Evolutionary conservation across 2,329 filamentous ascomycete species (phyloP).

Genomic region (Chaetomium strumarium): DNA sequence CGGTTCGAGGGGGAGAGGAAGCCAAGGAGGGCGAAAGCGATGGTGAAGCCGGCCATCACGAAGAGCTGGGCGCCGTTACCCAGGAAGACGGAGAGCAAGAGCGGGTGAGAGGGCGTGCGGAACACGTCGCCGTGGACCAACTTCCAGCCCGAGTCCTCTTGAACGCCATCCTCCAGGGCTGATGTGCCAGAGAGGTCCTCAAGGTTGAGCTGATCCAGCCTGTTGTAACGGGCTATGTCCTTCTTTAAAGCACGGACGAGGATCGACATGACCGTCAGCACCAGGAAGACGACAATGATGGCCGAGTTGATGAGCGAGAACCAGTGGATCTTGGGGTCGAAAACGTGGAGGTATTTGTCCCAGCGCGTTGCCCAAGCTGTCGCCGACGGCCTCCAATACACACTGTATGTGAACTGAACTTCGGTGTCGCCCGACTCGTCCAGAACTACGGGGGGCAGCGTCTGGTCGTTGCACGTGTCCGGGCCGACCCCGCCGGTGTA

Average conservation of each 20-base stretch:
- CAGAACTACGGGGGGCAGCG: conserved; percentile 56
- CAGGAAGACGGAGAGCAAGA: conserved; percentile 80
- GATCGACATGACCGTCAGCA: conserved; percentile 88
- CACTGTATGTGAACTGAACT: conserved; percentile 86
- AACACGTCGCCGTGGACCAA: conserved; percentile 97
- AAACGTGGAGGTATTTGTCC: conserved; percentile 98
- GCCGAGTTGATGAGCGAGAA: conserved; percentile 96
- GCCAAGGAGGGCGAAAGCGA: conserved; percentile 85
- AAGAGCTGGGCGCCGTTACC: conserved; percentile 95
- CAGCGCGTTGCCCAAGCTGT: conserved; percentile 95
- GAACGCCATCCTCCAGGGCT: conserved; percentile 81
- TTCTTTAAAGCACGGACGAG: conserved; percentile 82
- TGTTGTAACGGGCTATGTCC: conserved; percentile 95
- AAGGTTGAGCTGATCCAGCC: conserved; percentile 82
- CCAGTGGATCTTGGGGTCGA: conserved; percentile 98
- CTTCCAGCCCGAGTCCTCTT: conserved; percentile 98
- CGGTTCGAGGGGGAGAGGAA: conserved; percentile 95
- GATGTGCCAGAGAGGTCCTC: conserved; percentile 81
- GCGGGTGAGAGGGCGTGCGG: conserved; percentile 73
- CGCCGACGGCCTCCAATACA: conserved; percentile 76
- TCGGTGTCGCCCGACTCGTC: conserved; percentile 50
- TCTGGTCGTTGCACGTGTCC: conserved; percentile 35
- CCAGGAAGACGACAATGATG: conserved; percentile 86
- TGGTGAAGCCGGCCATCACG: conserved; percentile 94
- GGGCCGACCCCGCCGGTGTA: conserved; percentile 58